Percentiles rank a stretch among this genome's conserved stretches.
Conservation (phyloP, 768 basidiomycete genomes). For the Rhizopogon vinicolor region DNA sequence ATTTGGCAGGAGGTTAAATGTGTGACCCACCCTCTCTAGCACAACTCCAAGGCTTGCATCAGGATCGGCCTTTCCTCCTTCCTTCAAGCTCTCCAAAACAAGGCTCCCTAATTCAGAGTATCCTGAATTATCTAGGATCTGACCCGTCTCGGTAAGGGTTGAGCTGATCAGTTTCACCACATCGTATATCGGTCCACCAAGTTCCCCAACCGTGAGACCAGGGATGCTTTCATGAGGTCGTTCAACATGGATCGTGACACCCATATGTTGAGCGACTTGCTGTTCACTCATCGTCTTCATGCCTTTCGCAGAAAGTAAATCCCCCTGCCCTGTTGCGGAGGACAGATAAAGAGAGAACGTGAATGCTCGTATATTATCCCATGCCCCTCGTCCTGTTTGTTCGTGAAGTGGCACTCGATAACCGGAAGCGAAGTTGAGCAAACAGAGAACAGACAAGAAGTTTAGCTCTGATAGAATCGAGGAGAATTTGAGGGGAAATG, state of each 20-base stretch:
- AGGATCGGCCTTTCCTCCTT: constrained; percentile 36
- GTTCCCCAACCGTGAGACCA: constrained; percentile 69
- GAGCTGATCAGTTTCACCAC: constrained; percentile 62
- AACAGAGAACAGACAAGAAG: constrained; percentile 68
- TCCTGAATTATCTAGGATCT: constrained; percentile 51
- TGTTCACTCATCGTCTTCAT: constrained; percentile 48
- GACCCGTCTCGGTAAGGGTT: constrained; percentile 71
- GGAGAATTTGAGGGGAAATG: constrained; percentile 76
- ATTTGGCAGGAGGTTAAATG: background rate
- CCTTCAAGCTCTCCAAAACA: constrained; percentile 62
- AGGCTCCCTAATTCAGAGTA: constrained; percentile 73
- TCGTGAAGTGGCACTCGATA: constrained; percentile 72
- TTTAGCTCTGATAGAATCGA: constrained; percentile 74
- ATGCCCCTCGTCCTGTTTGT: constrained; percentile 75
- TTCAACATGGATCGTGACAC: constrained; percentile 67
- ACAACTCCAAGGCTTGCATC: constrained; percentile 49
- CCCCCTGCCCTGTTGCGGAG: constrained; percentile 47
- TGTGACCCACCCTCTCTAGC: constrained; percentile 52
- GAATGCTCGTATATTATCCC: constrained; percentile 77
- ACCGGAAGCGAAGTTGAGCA: constrained; percentile 82
- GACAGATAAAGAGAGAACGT: constrained; percentile 69
- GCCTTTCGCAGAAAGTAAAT: constrained; percentile 64
- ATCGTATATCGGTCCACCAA: constrained; percentile 70
- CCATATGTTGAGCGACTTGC: constrained; percentile 71
- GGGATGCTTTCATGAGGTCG: constrained; percentile 62